Evolutionary conservation across 805 yeast species (phyloP), one percentile per base, ranked within the genome.

Genomic region (Candida incommunis): DNA sequence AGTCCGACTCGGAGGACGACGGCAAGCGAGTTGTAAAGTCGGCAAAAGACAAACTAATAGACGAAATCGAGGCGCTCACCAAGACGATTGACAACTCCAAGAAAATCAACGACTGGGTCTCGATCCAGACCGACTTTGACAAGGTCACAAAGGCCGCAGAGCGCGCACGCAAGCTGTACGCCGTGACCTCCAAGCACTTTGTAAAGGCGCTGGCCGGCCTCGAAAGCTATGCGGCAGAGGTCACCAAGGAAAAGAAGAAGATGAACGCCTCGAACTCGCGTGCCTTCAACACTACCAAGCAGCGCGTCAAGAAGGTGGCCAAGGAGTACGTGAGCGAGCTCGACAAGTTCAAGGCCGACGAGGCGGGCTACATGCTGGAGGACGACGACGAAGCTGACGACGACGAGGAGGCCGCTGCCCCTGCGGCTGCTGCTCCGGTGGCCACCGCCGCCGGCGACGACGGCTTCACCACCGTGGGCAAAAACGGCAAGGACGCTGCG

Each of bases 31-130:
- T 87, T 37, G 95, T 90, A 54, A 88, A 85, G 68, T 79, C 92
- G 47, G 95, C 96, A 45, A 85, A 82, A 67, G 97, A 88, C 52
- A 92, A 90, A 69, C 72, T 87, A 49, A 63, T 87, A 54, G 96
- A 87, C 60, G 98, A 92, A 63, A 74, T 92, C 67, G 79, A 75
- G 54, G 70, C 70, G 22, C 64, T 75, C 26, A 74, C 80, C 54
- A 80, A 76, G 56, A 71, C 76, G 44, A 76, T 87, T 56, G 87
- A 80, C 58, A 72, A 73, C 48, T 78, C 80, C 43, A 78, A 76
- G 56, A 73, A 75, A 64, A 72, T 74, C 52, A 76, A 76, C 57
- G 90, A 84, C 65, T 90, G 96, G 95, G 72, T 78, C 45, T 68
- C 73, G 35, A 80, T 83, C 41, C 73, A 80, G 16, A 46, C 54